Evolutionary conservation across 805 yeast genomes (phyloP), one percentile per base, ranked within the genome.

Genomic region (Zygoascus bituminiphila): DNA sequence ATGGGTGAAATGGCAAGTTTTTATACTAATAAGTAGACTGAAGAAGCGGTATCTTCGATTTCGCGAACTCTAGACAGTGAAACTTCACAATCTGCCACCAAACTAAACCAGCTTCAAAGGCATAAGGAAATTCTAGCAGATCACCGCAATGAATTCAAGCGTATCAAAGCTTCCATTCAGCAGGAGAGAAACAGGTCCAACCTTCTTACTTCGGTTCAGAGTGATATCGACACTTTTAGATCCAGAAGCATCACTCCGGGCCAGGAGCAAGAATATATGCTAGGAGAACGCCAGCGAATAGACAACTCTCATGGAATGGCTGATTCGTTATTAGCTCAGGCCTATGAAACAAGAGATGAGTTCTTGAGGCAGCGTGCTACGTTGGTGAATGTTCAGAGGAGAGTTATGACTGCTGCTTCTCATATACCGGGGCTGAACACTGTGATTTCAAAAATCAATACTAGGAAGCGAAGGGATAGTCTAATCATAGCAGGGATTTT

Each of bases 331-430:
- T 73, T 91, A 35, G 76, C 76, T n/a, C 89, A 84, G 62, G 98
- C 96, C 1, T 83, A 78, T 67, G 86, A 84, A 56, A 88, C 98
- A 0, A 73, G 98, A 50, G 97, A 89, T 51, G 94, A 86, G 59
- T 75, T 93, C 46, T 56, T 75, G 42, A 72, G 81, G 43, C 98
- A 93, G 67, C 73, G 91, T 51, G 75, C 74, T 35, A 62, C 76
- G 6, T 70, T 93, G 46, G 71, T 72, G 49, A 77, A 71, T 51
- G 84, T 93, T 4, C 85, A 82, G 53, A 72, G 76, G 49, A 74
- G 78, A 50, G 69, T 89, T 48, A 71, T 79, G 51, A 74, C 74
- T 38, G 72, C 85, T 1, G 67, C 88, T 42, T 78, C 77, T 58
- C 70, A 76, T 35, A 75, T 93, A 44, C 98, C 98, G 0, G 97